Percentiles rank a stretch among this genome's conserved stretches.
Evolutionary conservation across 176 grass and related monocot species (phyloP).

Genomic region (Avena atlantica): DNA sequence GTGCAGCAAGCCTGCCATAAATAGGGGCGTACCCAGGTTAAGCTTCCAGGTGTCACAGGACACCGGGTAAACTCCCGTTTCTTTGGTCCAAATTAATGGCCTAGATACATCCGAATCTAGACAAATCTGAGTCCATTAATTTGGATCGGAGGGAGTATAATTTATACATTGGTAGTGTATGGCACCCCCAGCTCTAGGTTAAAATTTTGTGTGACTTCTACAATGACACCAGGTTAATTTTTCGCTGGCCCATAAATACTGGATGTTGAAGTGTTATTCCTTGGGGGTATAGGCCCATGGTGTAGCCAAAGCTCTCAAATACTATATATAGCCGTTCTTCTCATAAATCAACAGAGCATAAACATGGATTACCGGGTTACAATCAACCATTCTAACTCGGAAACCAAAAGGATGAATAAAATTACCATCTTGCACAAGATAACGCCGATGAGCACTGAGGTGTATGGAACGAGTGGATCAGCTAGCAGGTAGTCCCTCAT

Average conservation of each 20-base stretch:
- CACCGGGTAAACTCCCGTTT: too few species aligned
- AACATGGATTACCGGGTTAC: neutral
- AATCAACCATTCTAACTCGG: conserved; percentile 15
- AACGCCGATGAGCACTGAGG: conserved; percentile 77
- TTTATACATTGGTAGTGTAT: too few species aligned
- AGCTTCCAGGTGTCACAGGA: too few species aligned
- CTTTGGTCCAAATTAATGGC: too few species aligned
- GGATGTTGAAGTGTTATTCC: neutral
- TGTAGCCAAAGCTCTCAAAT: conserved; percentile 20
- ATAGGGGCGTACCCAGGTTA: neutral
- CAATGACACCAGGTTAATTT: too few species aligned
- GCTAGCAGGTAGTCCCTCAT: conserved; percentile 82
- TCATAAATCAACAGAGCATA: neutral
- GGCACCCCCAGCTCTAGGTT: too few species aligned
- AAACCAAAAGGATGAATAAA: conserved; percentile 5
- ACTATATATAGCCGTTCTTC: neutral
- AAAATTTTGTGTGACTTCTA: too few species aligned
- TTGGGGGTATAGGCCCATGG: conserved; percentile 22
- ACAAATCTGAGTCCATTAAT: too few species aligned
- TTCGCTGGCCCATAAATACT: neutral
- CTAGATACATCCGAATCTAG: too few species aligned
- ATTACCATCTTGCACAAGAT: conserved; percentile 90
- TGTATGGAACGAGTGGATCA: conserved; percentile 71
- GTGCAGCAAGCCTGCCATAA: conserved; percentile 28
- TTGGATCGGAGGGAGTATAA: too few species aligned